A percentile compares a stretch with the other conserved stretches of the same genome.
phyloP scores from a whole-genome alignment of 2,329 filamentous ascomycete genomes.

The Proliferodiscus dingleyae region DNA sequence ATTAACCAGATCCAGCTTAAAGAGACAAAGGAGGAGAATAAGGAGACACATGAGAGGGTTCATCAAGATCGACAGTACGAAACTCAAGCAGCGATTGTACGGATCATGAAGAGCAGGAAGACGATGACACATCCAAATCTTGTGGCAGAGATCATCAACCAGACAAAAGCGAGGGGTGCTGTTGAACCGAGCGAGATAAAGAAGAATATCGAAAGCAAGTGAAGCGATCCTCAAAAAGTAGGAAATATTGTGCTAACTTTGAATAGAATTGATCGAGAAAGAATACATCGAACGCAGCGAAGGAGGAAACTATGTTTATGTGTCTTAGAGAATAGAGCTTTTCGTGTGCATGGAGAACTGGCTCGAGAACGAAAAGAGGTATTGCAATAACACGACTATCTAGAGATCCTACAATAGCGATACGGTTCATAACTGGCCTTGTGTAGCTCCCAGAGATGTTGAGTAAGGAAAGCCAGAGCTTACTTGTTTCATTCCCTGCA shows the following conservation, averaged over 20 bases:
- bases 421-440: no score
- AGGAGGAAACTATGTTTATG: conserved; percentile 63
- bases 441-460: no score
- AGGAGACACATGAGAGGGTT: conserved; percentile 86
- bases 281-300: conserved; percentile 85
- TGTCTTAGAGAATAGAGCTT: conserved; percentile 46
- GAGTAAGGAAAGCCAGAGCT: no score
- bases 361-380: no score
- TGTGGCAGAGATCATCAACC: conserved; percentile 85
- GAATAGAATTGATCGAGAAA: conserved; percentile 71
- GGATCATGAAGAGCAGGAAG: conserved; percentile 96
- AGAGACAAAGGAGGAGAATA: conserved; percentile 93
- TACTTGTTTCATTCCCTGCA: no score
- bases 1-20: conserved; percentile 98
- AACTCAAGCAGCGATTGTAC: conserved; percentile 92
- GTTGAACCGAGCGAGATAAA: conserved; percentile 87
- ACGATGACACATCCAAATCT: conserved; percentile 79
- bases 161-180: conserved; percentile 81
- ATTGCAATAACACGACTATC: no score
- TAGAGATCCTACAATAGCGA: no score
- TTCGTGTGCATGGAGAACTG: not conserved
- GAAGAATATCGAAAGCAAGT: conserved; percentile 88
- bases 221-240: conserved; percentile 3
- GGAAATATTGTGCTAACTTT: conserved; percentile 26
- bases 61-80: conserved; percentile 89